Base-by-base conservation (phyloP, 139 green algal species). In the Raphidocelis subcapitata region DNA sequence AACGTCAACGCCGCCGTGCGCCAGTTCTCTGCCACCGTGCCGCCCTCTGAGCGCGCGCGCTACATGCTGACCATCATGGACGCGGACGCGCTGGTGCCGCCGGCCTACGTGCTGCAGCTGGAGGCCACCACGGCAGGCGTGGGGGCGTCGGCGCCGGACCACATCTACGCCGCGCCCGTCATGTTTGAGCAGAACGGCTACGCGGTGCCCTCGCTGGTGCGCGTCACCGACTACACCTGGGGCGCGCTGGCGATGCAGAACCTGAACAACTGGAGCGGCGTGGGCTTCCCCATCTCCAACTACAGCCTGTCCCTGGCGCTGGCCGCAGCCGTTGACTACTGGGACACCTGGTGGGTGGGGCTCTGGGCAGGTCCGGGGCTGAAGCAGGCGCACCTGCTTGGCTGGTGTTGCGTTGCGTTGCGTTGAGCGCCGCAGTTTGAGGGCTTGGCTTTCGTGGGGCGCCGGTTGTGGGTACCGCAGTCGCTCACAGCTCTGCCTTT, bases 161-260 rank as follows among this genome's bases (percentile, higher is more conserved):
- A 79, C 26, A 32, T 84, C 15, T 81, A 79, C 33, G 79, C 67
- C 23, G 74, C 74, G 26, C 79, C 79, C 16, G 77, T 81, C 31
- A 56, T 84, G 31, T 84, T 81, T 70, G 79, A 84, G 65, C 73
- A 79, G 29, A 79, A 84, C 69, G 47, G 31, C 32, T 66, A 41
- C 18, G 68, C 35, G n/a, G 74, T 80, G 47, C 79, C 79, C n/a
- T 59, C 64, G 32, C 65, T 81, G 23, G 76, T 79, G 44, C 69
- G 79, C 21, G 79, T 76, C 12, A 79, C 73, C n/a, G 79, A 84
- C 69, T 81, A 77, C 73, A 84, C 78, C 56, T 84, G 79, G 79
- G 47, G 33, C 57, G 73, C 54, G 5, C 71, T 84, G 79, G 73
- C 74, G 14, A 52, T 47, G 24, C 79, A 84, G 64, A 81, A 84